Evolutionary conservation across 2,329 filamentous ascomycete species (phyloP), one percentile per base, ranked within the genome.

Genomic region (Neurospora sp.): DNA sequence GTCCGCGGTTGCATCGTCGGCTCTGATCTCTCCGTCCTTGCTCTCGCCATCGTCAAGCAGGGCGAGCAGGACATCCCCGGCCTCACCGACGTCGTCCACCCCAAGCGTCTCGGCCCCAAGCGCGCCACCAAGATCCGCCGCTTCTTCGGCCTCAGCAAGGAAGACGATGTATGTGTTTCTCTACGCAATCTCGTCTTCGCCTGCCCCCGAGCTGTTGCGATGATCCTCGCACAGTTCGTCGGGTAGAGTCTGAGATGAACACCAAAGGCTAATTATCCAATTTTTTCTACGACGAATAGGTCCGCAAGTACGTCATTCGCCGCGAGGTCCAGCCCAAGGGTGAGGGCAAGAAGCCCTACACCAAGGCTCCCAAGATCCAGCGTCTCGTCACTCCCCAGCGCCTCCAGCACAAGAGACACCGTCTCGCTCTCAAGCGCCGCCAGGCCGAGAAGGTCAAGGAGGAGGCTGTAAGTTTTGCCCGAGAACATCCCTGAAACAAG

Each of bases 291-390:
- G 76, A 74, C 76, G 78, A 79, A 78, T 87, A 95, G 92, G 92
- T 96, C 86, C 95, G 96, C 88, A 97, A 98, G 88, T 99, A 97
- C 87, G 96, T 99, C 85, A 98, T 99, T 81, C 96, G 96, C 83
- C 96, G 96, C 84, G 96, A 98, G 85, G 90, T 99, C 80, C 90
- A 93, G 87, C 92, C 93, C 82, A 97, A 97, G 91, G 92, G 91
- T 82, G 96, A 98, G 89, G 95, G 93, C 86, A 96, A 96, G 87
- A 91, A 92, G 87, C 86, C 94, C 79, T 98, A 98, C 91, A 97
- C 95, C 91, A 99, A 99, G 92, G 96, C 96, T 80, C 96, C 96
- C 84, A 96, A 95, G 89, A 99, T 99, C 87, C 96, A 99, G 91
- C 93, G 96, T 83, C 93, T 99, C 80, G 93, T 99, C 80, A 99